A percentile compares a stretch with the other conserved stretches of the same genome.
phyloP scores from a whole-genome alignment of 257 asterid species.

The Buddleja alternifolia region DNA sequence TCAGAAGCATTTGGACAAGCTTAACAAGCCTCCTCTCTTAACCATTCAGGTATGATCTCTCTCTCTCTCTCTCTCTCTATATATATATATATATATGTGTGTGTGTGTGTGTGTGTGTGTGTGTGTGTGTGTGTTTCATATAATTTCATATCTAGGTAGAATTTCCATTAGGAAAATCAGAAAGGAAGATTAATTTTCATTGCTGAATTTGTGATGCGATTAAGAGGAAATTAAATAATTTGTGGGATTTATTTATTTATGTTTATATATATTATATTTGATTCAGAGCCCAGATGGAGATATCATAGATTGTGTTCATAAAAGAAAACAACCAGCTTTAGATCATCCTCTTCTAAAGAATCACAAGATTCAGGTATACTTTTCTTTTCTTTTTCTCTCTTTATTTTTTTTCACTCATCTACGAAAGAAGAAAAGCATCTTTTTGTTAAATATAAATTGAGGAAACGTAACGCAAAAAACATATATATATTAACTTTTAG shows the following conservation, averaged over 20 bases:
- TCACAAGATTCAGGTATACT: conserved; percentile 90
- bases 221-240: no score
- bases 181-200: no score
- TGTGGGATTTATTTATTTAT: no score
- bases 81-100: background rate
- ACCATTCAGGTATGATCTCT: conserved; percentile 61
- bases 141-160: no score
- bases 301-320: conserved; percentile 93
- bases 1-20: conserved; percentile 66
- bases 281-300: conserved; percentile 98
- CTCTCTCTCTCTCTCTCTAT: background rate
- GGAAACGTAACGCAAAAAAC: conserved; percentile 43
- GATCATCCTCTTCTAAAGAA: conserved; percentile 94
- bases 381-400: background rate
- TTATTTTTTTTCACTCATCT: background rate
- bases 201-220: no score
- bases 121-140: background rate
- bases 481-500: conserved; percentile 17
- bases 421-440: background rate
- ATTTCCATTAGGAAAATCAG: no score
- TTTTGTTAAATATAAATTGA: conserved; percentile 26
- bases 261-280: no score
- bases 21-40: conserved; percentile 82
- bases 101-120: background rate
- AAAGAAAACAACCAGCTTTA: conserved; percentile 84